Evolutionary conservation across 2,329 filamentous ascomycete genomes (phyloP).

Genomic region (Juglanconis sp.): DNA sequence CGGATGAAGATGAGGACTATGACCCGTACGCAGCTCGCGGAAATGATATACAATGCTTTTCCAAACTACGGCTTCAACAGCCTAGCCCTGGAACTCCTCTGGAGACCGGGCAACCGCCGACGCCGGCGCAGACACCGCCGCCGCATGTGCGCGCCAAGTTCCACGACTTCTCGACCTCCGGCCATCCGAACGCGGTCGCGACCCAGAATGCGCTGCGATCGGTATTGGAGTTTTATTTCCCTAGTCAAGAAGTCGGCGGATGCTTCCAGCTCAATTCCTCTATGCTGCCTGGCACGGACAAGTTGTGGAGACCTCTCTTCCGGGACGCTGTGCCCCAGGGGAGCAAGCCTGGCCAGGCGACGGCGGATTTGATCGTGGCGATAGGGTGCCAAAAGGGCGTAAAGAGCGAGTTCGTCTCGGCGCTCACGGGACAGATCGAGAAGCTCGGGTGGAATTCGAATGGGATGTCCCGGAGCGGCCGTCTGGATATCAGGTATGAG

Average conservation of each 20-base stretch:
- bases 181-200: slow-evolving; percentile 45
- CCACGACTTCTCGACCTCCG: slow-evolving; percentile 40
- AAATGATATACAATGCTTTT: neutral
- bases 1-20: slow-evolving; percentile 38
- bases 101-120: slow-evolving; percentile 35
- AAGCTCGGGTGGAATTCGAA: slow-evolving; percentile 49
- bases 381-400: slow-evolving; percentile 56
- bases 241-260: slow-evolving; percentile 39
- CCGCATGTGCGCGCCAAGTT: slow-evolving; percentile 34
- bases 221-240: slow-evolving; percentile 49
- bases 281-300: slow-evolving; percentile 45
- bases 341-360: slow-evolving; percentile 31
- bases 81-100: slow-evolving; percentile 20
- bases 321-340: slow-evolving; percentile 33
- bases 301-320: slow-evolving; percentile 53
- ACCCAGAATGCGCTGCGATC: slow-evolving; percentile 57
- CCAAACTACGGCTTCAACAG: slow-evolving; percentile 19
- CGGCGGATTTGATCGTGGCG: slow-evolving; percentile 57
- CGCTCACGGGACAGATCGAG: slow-evolving; percentile 51
- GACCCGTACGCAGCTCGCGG: slow-evolving; percentile 39
- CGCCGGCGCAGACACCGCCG: slow-evolving; percentile 40
- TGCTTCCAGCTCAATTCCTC: slow-evolving; percentile 48
- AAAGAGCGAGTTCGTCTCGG: slow-evolving; percentile 44
- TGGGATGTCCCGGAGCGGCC: slow-evolving; percentile 50
- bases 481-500: slow-evolving; percentile 56